These are phyloP conservation scores for Phytophthora ramorum DNA, from an alignment of 352 stramenopile genomes.

Conservation along the genomic window DNA sequence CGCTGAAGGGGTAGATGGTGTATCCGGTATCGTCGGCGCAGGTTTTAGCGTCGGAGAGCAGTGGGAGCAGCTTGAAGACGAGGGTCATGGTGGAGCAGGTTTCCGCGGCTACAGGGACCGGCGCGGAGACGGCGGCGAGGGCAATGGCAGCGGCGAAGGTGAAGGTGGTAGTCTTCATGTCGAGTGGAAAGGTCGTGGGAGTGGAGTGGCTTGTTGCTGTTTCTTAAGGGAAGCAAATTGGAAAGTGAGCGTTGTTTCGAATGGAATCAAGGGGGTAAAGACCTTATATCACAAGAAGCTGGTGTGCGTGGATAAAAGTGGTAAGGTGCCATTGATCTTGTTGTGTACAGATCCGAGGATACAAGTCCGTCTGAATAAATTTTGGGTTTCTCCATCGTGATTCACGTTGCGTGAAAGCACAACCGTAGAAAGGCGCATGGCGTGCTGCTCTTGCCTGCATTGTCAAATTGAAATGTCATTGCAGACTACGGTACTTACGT, in stretches of 20 bases:
- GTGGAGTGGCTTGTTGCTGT: not conserved
- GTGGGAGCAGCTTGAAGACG: constrained; percentile 42
- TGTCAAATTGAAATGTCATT: too few relatives aligned
- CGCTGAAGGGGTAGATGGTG: constrained; percentile 29
- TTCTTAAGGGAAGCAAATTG: not conserved
- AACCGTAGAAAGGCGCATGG: too few relatives aligned
- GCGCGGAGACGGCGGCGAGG: constrained; percentile 14
- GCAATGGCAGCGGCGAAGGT: constrained; percentile 27
- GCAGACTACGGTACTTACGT: too few relatives aligned
- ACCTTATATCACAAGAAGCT: too few relatives aligned
- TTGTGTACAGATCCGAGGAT: not conserved
- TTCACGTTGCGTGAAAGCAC: too few relatives aligned
- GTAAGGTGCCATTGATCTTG: not conserved
- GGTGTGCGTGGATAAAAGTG: not conserved
- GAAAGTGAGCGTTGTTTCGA: not conserved
- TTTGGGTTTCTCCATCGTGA: too few relatives aligned
- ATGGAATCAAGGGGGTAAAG: too few relatives aligned
- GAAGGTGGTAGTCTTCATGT: constrained; percentile 9
- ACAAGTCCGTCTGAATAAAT: too few relatives aligned
- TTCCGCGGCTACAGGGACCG: constrained; percentile 24
- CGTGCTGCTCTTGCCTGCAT: too few relatives aligned
- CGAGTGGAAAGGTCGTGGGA: not conserved
- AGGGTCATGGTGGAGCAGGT: constrained; percentile 36
- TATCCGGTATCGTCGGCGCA: constrained; percentile 30
- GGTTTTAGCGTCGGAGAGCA: constrained; percentile 35